A percentile compares a stretch with the other conserved stretches of the same genome.
Conservation (phyloP, 2,329 filamentous ascomycete species). For the Epichloe baconii region DNA sequence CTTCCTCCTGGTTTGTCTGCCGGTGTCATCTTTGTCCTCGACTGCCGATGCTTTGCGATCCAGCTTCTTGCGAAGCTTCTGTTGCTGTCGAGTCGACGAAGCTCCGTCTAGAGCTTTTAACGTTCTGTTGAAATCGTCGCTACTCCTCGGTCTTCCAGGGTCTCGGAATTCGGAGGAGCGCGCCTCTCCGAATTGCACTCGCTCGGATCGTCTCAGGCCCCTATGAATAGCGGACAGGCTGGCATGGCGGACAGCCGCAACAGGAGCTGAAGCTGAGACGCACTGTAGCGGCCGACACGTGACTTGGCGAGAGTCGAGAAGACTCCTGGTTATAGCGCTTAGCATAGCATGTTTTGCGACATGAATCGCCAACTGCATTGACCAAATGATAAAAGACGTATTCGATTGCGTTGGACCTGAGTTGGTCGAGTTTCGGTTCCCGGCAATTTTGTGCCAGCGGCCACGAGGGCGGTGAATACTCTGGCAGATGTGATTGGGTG, state of each 20-base stretch:
- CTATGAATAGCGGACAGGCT: constrained; percentile 55
- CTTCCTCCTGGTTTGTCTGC: constrained; percentile 32
- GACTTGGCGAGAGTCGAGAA: constrained; percentile 10
- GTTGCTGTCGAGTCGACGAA: constrained; percentile 19
- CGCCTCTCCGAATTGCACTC: constrained; percentile 15
- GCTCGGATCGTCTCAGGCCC: constrained; percentile 43
- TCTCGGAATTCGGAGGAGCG: constrained; percentile 7
- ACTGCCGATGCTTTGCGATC: constrained; percentile 26
- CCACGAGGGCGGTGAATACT: not conserved
- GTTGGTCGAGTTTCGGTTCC: not conserved
- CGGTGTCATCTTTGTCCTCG: constrained; percentile 17
- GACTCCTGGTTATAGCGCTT: constrained; percentile 12
- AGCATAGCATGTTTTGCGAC: constrained; percentile 17
- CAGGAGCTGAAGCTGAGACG: not conserved
- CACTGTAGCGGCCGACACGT: constrained; percentile 1
- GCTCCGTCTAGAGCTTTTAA: constrained; percentile 17
- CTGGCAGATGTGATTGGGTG: not conserved
- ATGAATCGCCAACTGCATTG: constrained; percentile 1
- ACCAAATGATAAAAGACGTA: not conserved
- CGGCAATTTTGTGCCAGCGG: constrained; percentile 16
- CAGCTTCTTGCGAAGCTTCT: constrained; percentile 40
- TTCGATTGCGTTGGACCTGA: not conserved
- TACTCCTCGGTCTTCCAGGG: constrained; percentile 7
- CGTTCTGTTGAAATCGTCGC: constrained; percentile 7
- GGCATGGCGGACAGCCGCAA: constrained; percentile 13